These are phyloP conservation scores for Chalciporus pseudorubinellus DNA, from an alignment of 768 basidiomycete genomes.

Conservation along the genomic window DNA sequence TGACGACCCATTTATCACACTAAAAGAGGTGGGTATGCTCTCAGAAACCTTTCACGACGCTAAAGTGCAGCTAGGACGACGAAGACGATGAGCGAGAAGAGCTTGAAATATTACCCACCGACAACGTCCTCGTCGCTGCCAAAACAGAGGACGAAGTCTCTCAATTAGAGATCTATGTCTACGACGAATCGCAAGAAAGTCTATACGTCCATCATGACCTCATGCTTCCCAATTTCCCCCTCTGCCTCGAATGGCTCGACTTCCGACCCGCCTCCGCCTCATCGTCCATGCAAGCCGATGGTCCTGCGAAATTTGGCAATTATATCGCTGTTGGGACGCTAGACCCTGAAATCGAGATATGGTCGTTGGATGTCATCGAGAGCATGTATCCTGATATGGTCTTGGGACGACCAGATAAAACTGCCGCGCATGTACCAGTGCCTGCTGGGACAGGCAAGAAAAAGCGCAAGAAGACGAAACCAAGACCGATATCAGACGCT, in stretches of 20 bases:
- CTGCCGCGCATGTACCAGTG: constrained; percentile 71
- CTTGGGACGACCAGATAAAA: constrained; percentile 85
- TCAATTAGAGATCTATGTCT: constrained; percentile 93
- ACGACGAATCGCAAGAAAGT: constrained; percentile 88
- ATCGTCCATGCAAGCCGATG: constrained; percentile 31
- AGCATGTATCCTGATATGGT: constrained; percentile 91
- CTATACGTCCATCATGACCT: constrained; percentile 97
- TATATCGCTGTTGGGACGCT: constrained; percentile 97
- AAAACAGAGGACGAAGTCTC: constrained; percentile 98
- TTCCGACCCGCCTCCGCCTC: constrained; percentile 71
- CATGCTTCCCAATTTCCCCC: constrained; percentile 95
- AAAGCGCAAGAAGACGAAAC: constrained; percentile 85
- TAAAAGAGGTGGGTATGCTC: constrained; percentile 72
- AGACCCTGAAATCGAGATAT: constrained; percentile 98
- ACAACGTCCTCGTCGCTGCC: constrained; percentile 88
- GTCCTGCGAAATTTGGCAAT: constrained; percentile 57
- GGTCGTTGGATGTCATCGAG: constrained; percentile 92
- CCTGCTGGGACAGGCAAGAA: constrained; percentile 94
- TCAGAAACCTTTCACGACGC: not conserved
- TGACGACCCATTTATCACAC: constrained; percentile 95
- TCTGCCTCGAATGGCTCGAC: constrained; percentile 99
- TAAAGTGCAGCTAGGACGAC: constrained; percentile 47
- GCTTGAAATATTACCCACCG: constrained; percentile 82
- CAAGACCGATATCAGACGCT: constrained; percentile 54
- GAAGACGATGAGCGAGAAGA: constrained; percentile 86